These are phyloP conservation scores for Pseudonitzschia pungens DNA, from an alignment of 108 stramenopile species.

Conservation along the genomic window DNA sequence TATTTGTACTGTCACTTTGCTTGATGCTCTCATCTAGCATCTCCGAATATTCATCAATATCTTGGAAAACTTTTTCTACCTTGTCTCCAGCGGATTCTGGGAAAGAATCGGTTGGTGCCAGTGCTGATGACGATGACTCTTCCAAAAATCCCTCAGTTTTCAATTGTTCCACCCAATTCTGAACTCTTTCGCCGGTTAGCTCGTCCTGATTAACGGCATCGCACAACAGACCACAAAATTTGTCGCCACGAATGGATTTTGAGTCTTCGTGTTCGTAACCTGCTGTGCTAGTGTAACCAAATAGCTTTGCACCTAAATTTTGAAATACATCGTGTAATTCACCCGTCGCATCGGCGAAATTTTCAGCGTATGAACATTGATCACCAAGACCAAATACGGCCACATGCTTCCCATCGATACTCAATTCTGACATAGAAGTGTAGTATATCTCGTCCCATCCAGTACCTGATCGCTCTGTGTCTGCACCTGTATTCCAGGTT, in stretches of 20 bases:
- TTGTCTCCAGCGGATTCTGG: slow-evolving; percentile 12
- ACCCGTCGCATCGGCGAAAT: slow-evolving; percentile 88
- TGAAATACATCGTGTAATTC: slow-evolving; percentile 88
- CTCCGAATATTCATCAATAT: slow-evolving; percentile 37
- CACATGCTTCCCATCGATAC: slow-evolving; percentile 72
- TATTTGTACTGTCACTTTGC: slow-evolving; percentile 27
- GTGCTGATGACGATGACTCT: slow-evolving; percentile 25
- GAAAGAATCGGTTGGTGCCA: slow-evolving; percentile 16
- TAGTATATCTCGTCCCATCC: slow-evolving; percentile 93
- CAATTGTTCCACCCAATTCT: slow-evolving; percentile 78
- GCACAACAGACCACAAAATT: slow-evolving; percentile 79
- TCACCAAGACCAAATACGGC: slow-evolving; percentile 90
- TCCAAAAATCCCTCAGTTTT: slow-evolving; percentile 72
- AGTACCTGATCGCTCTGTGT: slow-evolving; percentile 80
- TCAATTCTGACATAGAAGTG: slow-evolving; percentile 54
- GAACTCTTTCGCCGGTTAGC: slow-evolving; percentile 63
- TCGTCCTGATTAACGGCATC: slow-evolving; percentile 89
- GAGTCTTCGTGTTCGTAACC: slow-evolving; percentile 83
- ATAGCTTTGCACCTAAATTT: slow-evolving; percentile 70
- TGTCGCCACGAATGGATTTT: slow-evolving; percentile 81
- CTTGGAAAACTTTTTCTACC: slow-evolving; percentile 19
- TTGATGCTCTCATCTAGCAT: slow-evolving; percentile 39
- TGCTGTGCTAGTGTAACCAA: slow-evolving; percentile 74
- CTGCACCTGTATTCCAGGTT: slow-evolving; percentile 61
- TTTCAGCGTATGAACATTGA: slow-evolving; percentile 70